Base-by-base conservation (phyloP, 805 yeast species). In the Candida loeiensis region DNA sequence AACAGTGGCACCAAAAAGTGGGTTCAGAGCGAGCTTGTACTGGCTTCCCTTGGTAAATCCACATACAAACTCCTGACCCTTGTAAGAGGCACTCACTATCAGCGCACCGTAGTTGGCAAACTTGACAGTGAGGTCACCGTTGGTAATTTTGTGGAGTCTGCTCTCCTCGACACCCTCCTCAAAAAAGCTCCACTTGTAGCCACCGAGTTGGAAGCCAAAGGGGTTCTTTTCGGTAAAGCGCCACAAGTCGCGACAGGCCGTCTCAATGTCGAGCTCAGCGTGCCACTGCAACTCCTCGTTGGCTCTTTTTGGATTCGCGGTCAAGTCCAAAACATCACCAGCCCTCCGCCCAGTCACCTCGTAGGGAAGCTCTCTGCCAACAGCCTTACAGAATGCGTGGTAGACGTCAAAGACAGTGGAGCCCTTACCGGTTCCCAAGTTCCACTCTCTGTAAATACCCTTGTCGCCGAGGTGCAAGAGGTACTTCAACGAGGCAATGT, bases 221-320 rank as follows among this genome's bases (percentile, higher is more conserved):
- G 90, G 90, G 54, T 84, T 80, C 52, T 72, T 66, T 15, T 73
- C 69, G 21, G 86, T 77, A 93, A 95, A 85, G 39, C 70, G 74
- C 91, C 93, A 85, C 45, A 85, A 65, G 56, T 84, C 91, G 35
- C 56, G 59, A 58, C 91, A 84, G 14, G 91, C 86, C 15, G 73
- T 71, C 22, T 74, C 79, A 37, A 85, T 69, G 8, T 76, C 52
- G 15, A 74, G 58, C 47, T 73, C 58, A 3, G 86, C 79, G 36
- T 61, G 49, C 93, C 95, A 85, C 25, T 71, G 54, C 44, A 85
- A 70, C 33, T 30, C 93, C 2, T 48, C 38, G 46, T 76, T 74
- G 13, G 95, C 93, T 39, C 88, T 70, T 8, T 69, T 63, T 11
- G 88, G 80, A 53, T 77, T 73, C 6, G 93, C 88, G 3, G 91